A percentile compares a stretch with the other conserved stretches of the same genome.
phyloP scores from a whole-genome alignment of 1,284 basidiomycete genomes.

The Cryptococcus depauperatus region DNA sequence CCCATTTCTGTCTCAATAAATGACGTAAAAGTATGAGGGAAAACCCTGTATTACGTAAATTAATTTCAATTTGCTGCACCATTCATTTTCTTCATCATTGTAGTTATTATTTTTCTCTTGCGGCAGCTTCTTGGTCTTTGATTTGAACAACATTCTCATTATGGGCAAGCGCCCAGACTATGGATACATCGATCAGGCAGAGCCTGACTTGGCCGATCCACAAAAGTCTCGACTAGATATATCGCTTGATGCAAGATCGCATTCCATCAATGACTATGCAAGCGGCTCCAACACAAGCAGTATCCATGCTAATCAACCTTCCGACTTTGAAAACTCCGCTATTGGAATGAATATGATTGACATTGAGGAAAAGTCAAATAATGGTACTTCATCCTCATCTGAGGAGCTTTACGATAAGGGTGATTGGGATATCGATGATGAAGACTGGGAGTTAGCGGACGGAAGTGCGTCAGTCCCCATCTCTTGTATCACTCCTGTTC shows the following conservation, averaged over 20 bases:
- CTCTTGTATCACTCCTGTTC: not conserved
- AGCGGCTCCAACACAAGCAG: slow-evolving; percentile 21
- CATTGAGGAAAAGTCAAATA: not conserved
- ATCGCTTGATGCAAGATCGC: slow-evolving; percentile 1
- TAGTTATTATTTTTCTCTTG: too few species aligned
- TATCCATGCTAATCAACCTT: slow-evolving; percentile 9
- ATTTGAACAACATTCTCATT: too few species aligned
- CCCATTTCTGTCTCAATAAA: not conserved
- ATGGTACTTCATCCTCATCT: not conserved
- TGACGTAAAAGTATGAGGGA: not conserved
- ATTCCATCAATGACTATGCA: slow-evolving; percentile 23
- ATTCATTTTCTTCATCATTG: too few species aligned
- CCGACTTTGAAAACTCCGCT: slow-evolving; percentile 2
- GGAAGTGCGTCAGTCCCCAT: slow-evolving; percentile 44
- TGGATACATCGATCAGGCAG: slow-evolving; percentile 14
- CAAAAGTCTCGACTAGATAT: not conserved
- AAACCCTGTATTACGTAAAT: not conserved
- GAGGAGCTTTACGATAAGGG: slow-evolving; percentile 27
- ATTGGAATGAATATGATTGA: not conserved
- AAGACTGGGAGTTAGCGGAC: slow-evolving; percentile 80
- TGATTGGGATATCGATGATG: slow-evolving; percentile 62
- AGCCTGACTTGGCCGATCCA: not conserved
- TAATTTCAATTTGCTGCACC: not conserved
- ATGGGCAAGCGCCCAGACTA: slow-evolving; percentile 7
- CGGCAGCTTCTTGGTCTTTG: too few species aligned